Evolutionary conservation across 805 yeast genomes (phyloP).

Genomic region (Wickerhamiella vanderwaltii): DNA sequence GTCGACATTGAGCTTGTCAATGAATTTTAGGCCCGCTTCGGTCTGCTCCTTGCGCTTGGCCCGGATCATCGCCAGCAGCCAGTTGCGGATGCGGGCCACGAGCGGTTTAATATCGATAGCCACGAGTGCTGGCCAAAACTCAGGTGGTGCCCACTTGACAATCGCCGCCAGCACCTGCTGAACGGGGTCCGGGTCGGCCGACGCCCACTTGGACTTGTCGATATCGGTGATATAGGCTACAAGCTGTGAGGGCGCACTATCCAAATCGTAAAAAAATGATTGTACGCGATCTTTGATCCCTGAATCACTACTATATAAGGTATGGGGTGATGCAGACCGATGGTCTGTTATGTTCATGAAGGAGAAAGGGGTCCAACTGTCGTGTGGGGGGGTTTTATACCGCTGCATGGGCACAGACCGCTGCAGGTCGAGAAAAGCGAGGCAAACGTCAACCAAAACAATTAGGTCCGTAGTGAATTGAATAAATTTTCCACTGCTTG

Average conservation of each 20-base stretch:
- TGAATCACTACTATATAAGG: background rate
- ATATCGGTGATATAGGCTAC: constrained; percentile 10
- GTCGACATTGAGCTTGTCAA: constrained; percentile 11
- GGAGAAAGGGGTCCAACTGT: too few relatives aligned
- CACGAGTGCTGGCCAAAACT: constrained; percentile 7
- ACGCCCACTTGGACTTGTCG: constrained; percentile 14
- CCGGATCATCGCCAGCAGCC: constrained; percentile 16
- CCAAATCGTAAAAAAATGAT: background rate
- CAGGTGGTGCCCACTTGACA: constrained; percentile 10
- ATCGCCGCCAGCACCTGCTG: constrained; percentile 11
- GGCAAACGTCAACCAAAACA: too few relatives aligned
- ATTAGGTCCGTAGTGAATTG: too few relatives aligned
- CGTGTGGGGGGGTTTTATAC: too few relatives aligned
- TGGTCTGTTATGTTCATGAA: constrained; percentile 4
- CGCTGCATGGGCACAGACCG: too few relatives aligned
- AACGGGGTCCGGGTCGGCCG: constrained; percentile 16
- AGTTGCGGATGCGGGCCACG: constrained; percentile 18
- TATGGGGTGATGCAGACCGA: background rate
- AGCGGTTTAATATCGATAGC: constrained; percentile 6
- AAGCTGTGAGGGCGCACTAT: constrained; percentile 7
- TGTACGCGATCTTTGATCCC: background rate
- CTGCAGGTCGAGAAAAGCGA: too few relatives aligned
- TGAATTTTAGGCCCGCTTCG: constrained; percentile 12
- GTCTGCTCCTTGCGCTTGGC: constrained; percentile 8
- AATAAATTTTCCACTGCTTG: too few relatives aligned